Evolutionary conservation across 2,329 filamentous ascomycete genomes (phyloP), one percentile per base, ranked within the genome.

Genomic region (Piedraia hortae): DNA sequence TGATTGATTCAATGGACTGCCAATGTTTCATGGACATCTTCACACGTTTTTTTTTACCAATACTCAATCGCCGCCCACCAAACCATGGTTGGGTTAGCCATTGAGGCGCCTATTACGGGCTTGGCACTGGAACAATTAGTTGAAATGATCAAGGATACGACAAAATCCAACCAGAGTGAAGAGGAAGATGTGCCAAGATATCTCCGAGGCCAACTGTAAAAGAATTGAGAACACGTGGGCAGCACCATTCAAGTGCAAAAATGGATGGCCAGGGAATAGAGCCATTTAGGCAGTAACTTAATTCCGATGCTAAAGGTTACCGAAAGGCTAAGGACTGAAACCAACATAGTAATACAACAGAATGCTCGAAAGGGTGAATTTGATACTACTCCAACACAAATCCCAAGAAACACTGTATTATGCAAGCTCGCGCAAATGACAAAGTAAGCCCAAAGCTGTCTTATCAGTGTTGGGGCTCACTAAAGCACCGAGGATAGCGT

Each of bases 21-120:
- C 85, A 97, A 43, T 97, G 93, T 51, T 93, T 93, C 53, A 97
- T 97, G 85, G 85, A 85, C 5, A 85, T 90, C 48, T 93, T 97
- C 39, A 65, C 82, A 9, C 93, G 78, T 53, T 78, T 97, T n/a
- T 61, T 97, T 97, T 51, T 97, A 88, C 50, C 80, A 91, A 45
- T 37, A 73, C 39, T 97, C 97, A 45, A 82, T 97, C 38, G 80
- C 80, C 3, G 58, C 75, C 4, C 66, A 90, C 54, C 77, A 82
- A 46, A 66, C 72, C 17, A 77, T 59, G 25, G 68, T 90, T 10
- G 85, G 82, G 10, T 65, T 64, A 24, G 72, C 97, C 16, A 72
- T 97, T 34, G 82, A 97, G 52, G 63, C 66, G 7, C 82, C 75
- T 22, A 89, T 97, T 34, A 88, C 68, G 4, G 80, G 80, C n/a